A percentile compares a stretch with the other conserved stretches of the same genome.
Evolutionary conservation across 495 filamentous ascomycete species (phyloP).

Genomic region (Terfezia claveryi): DNA sequence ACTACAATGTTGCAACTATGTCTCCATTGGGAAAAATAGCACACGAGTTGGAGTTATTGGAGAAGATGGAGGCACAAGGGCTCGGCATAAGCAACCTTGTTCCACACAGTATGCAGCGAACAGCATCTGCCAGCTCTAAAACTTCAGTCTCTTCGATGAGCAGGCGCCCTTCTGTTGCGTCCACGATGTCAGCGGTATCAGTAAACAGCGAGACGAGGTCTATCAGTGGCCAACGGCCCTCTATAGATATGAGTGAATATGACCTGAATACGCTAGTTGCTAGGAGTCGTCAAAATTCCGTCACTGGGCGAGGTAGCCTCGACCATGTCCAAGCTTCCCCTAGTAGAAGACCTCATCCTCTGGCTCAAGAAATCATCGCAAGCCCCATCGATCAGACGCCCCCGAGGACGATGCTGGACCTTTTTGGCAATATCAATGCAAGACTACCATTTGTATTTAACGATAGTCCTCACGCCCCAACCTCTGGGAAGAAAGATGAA

Average conservation of each 20-base stretch:
- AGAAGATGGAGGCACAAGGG: constrained; percentile 27
- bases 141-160: constrained; percentile 16
- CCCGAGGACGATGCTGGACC: constrained; percentile 31
- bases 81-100: constrained; percentile 20
- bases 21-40: constrained; percentile 45
- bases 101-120: neutral
- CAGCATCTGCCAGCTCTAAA: constrained; percentile 22
- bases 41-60: constrained; percentile 34
- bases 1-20: constrained; percentile 29
- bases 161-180: neutral
- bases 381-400: constrained; percentile 28
- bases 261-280: neutral
- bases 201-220: neutral
- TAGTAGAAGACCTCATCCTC: constrained; percentile 19
- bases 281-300: neutral
- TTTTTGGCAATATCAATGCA: constrained; percentile 25
- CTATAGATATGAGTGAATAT: neutral
- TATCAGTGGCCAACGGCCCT: neutral
- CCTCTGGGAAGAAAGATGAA: constrained; percentile 41
- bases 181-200: neutral
- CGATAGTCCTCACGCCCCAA: constrained; percentile 27
- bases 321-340: neutral
- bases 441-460: constrained; percentile 15
- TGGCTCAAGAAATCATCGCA: constrained; percentile 59
- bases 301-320: neutral